Conservation (phyloP, 441 rosid genomes). For the Adansonia madagascariensis region DNA sequence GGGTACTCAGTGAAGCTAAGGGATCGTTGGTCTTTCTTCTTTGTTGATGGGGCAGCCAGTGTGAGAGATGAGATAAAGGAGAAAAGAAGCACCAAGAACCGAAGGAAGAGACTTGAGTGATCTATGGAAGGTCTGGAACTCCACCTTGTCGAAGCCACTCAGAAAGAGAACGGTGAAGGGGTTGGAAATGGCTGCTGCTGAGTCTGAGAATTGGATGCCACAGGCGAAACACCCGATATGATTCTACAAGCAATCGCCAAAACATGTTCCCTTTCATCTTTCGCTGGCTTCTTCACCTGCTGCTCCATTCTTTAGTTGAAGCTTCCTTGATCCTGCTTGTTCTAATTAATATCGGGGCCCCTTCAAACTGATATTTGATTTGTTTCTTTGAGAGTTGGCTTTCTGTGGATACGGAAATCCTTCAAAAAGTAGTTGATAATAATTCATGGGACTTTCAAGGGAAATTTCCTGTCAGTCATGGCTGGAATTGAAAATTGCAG, state of each 20-base stretch:
- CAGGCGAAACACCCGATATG: constrained; percentile 46
- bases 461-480: background rate
- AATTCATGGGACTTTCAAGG: constrained; percentile 18
- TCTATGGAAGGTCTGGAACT: constrained; percentile 45
- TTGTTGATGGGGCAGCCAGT: constrained; percentile 43
- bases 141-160: constrained; percentile 48
- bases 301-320: constrained; percentile 25
- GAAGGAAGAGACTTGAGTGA: constrained; percentile 43
- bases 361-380: background rate
- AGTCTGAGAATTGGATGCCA: constrained; percentile 30
- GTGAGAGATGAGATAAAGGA: constrained; percentile 65
- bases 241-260: constrained; percentile 31
- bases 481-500: background rate
- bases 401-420: background rate
- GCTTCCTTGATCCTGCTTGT: constrained; percentile 20
- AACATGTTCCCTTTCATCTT: constrained; percentile 30
- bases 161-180: constrained; percentile 64
- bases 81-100: constrained; percentile 51
- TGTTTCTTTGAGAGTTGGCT: background rate
- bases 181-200: constrained; percentile 47
- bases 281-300: constrained; percentile 34
- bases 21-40: constrained; percentile 34
- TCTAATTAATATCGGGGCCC: background rate
- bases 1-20: constrained; percentile 53
- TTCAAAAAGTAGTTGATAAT: background rate